phyloP scores from a whole-genome alignment of 2,329 filamentous ascomycete species.

The Neonectria faginata region DNA sequence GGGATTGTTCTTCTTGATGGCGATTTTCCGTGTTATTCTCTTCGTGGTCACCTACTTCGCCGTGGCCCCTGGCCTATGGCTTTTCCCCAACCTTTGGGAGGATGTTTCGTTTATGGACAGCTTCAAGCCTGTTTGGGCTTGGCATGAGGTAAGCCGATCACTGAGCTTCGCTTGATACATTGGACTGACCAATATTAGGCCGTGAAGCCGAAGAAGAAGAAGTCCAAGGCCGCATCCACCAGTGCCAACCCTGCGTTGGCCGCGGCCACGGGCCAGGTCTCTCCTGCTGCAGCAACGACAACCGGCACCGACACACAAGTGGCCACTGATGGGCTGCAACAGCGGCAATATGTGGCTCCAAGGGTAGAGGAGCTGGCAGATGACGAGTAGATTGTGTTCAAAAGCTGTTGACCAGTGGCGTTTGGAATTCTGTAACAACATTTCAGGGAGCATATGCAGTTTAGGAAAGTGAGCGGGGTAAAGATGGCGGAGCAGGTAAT shows the following conservation, averaged over 20 bases:
- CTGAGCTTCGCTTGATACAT: neutral
- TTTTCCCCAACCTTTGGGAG: constrained; percentile 98
- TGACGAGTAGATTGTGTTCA: constrained; percentile 55
- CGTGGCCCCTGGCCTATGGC: constrained; percentile 89
- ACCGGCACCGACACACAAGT: constrained; percentile 68
- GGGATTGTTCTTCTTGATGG: constrained; percentile 96
- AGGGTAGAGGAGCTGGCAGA: constrained; percentile 65
- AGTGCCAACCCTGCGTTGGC: constrained; percentile 59
- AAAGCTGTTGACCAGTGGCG: constrained; percentile 38
- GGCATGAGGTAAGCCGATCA: constrained; percentile 83
- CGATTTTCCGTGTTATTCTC: constrained; percentile 93
- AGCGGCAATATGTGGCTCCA: constrained; percentile 62
- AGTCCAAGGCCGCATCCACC: constrained; percentile 58
- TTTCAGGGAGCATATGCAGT: constrained; percentile 32
- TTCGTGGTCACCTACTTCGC: constrained; percentile 93
- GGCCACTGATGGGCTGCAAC: constrained; percentile 56
- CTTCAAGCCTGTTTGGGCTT: constrained; percentile 96
- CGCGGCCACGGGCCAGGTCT: constrained; percentile 64
- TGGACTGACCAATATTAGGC: constrained; percentile 45
- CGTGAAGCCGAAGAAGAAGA: constrained; percentile 65
- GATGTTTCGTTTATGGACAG: constrained; percentile 98
- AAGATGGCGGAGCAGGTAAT: constrained; percentile 25
- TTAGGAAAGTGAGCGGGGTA: constrained; percentile 30
- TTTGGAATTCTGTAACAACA: constrained; percentile 44
- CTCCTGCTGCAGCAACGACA: constrained; percentile 65